Base-by-base conservation (phyloP, 768 basidiomycete genomes). In the Hygrophorus pudorinus region DNA sequence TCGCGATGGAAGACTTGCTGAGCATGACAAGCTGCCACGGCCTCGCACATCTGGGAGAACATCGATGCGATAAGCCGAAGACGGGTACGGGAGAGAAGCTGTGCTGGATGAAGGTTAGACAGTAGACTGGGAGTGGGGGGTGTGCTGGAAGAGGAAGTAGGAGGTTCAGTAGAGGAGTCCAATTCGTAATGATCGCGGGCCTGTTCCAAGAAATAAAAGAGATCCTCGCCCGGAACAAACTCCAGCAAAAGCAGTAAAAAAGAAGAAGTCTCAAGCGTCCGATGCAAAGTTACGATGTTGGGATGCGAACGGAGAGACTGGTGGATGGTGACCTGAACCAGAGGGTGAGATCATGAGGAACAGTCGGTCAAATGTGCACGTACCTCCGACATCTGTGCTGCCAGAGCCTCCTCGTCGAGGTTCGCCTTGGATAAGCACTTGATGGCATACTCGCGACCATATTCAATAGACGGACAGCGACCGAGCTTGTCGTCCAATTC, bases 31-130 rank as follows among this genome's bases (percentile, higher is more conserved):
- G 85, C 79, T 2, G 89, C 88, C 10, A 99, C 93, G 35, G 94
- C 93, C 51, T 93, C 89, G 59, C 94, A 98, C 94, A 99, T 99
- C 66, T 98, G 96, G 14, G 79, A 71, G 64, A 99, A 98, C 94
- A 99, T 99, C 59, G 87, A 84, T 2, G 92, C 81, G 56, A 99
- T 91, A 52, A 99, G 78, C 12, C 87, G 84, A 21, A 99, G 77
- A 46, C 94, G 85, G 32, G 83, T 85, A 45, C 79, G 78, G 20
- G 87, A 88, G 43, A 99, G 81, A 27, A 96, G 70, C 51, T 90
- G 83, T 24, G 77, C 72, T 36, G 79, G 87, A 58, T 77, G 80
- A 55, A 80, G 75, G 50, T 81, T 84, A 28, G 91, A 85, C 39
- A 99, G 81, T 40, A 99, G 75, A 36, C 85, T 85, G 17, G 94